Conservation (phyloP, 306 rosid species). For the Prinsepia uniflora region DNA sequence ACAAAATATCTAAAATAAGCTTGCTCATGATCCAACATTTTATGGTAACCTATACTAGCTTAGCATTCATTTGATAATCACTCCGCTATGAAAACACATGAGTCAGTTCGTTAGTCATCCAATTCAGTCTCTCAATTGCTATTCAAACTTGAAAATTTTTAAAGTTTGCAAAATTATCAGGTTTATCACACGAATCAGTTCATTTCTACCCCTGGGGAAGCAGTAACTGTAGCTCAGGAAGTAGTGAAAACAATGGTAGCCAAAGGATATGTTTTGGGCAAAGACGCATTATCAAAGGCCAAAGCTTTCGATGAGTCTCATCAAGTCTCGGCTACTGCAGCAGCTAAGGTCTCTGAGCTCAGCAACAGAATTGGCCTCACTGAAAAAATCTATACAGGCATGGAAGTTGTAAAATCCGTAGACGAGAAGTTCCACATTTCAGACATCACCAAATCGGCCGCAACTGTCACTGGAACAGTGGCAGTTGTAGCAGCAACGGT, state of each 20-base stretch:
- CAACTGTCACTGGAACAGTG: constrained; percentile 66
- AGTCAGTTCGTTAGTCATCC: neutral
- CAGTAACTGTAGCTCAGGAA: constrained; percentile 63
- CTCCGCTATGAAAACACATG: too few species aligned
- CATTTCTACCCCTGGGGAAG: constrained; percentile 68
- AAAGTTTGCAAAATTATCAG: constrained; percentile 29
- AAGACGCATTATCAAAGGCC: constrained; percentile 79
- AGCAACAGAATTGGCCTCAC: constrained; percentile 75
- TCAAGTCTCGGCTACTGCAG: constrained; percentile 66
- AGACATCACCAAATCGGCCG: constrained; percentile 68
- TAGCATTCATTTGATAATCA: too few species aligned
- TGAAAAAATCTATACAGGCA: constrained; percentile 53
- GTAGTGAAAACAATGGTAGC: constrained; percentile 87
- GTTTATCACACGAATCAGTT: constrained; percentile 39
- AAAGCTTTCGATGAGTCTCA: constrained; percentile 75
- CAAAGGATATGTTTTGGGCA: constrained; percentile 78
- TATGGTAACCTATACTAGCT: too few species aligned
- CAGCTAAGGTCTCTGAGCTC: constrained; percentile 65
- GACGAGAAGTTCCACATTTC: constrained; percentile 79
- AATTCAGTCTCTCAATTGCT: neutral
- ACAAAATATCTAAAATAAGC: too few species aligned
- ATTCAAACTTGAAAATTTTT: neutral
- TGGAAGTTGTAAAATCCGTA: constrained; percentile 61
- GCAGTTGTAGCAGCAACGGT: constrained; percentile 67
- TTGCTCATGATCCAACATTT: too few species aligned